phyloP scores from a whole-genome alignment of 306 rosid genomes.

The Cucumis cinereus region DNA sequence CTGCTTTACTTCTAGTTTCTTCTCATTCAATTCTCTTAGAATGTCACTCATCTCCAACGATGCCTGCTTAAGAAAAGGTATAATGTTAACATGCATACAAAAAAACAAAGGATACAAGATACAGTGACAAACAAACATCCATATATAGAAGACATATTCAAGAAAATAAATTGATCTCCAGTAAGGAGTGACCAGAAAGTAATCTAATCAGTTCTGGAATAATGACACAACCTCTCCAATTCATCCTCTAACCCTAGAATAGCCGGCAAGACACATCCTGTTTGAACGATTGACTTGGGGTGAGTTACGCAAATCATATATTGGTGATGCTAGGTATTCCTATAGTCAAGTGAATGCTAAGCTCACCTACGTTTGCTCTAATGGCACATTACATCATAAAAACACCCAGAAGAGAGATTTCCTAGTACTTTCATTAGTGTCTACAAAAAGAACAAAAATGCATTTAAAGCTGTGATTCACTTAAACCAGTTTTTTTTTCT shows the following conservation, averaged over 20 bases:
- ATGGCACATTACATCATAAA: background rate
- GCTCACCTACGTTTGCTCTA: background rate
- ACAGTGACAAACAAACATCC: background rate
- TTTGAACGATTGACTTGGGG: background rate
- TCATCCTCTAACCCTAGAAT: background rate
- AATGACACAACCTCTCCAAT: background rate
- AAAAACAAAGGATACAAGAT: background rate
- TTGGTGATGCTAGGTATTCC: background rate
- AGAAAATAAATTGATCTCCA: background rate
- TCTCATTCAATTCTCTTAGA: conserved; percentile 48
- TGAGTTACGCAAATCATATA: background rate
- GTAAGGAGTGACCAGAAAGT: background rate
- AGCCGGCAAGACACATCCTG: background rate
- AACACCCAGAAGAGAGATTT: background rate
- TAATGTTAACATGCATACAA: background rate
- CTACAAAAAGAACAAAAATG: background rate
- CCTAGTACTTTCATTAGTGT: background rate
- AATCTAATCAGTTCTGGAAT: background rate
- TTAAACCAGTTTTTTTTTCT: background rate
- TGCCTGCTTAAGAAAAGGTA: conserved; percentile 32
- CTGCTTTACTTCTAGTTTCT: conserved; percentile 37
- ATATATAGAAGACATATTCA: background rate
- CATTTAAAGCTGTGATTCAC: background rate
- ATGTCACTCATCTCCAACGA: conserved; percentile 38
- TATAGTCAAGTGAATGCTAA: background rate